Evolutionary conservation across 2,329 filamentous ascomycete genomes (phyloP), one percentile per base, ranked within the genome.

Genomic region (Didymella keratinophila): DNA sequence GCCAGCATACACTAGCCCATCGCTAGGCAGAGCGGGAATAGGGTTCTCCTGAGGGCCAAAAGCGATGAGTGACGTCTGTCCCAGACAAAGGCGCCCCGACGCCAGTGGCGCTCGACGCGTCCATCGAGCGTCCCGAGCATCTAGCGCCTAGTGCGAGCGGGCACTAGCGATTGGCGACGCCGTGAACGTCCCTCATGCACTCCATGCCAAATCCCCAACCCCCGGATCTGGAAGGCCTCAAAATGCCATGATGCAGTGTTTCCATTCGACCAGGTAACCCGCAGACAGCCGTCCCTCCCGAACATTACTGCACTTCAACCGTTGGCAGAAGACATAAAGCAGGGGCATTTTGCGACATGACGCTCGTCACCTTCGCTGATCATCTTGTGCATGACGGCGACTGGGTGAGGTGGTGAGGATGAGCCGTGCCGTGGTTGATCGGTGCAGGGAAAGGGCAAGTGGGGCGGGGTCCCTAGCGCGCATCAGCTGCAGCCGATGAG

Each of bases 51-150:
- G n/a, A 41, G 21, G 16, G 25, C 16, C 18, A 49, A 30, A 23
- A 27, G 16, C 30, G 27, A 46, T 18, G 10, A 54, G 51, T 58
- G 56, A 58, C 56, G 56, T 58, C 50, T 58, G 32, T 58, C n/a
- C 42, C 20, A 50, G 44, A 58, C 50, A 58, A 58, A 54, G 50
- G 21, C 49, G 45, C 49, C 41, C 41, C 37, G 44, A 53, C 39
- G 45, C 44, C 55, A 39, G 50, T 58, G 50, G 50, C 56, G 50
- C 50, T 54, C 39, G 20, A 42, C 20, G 27, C 50, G 11, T 36
- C 45, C 50, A 54, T 34, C 4, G 20, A 48, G 39, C 12, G 30
- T 32, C 30, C 30, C 12, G 11, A 42, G 20, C 39, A 42, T 14
- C 20, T 25, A 42, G 39, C 39, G 39, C 14, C 41, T 11, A 21